Base-by-base conservation (phyloP, 2,329 filamentous ascomycete species). In the Alternaria angustiovoidea region DNA sequence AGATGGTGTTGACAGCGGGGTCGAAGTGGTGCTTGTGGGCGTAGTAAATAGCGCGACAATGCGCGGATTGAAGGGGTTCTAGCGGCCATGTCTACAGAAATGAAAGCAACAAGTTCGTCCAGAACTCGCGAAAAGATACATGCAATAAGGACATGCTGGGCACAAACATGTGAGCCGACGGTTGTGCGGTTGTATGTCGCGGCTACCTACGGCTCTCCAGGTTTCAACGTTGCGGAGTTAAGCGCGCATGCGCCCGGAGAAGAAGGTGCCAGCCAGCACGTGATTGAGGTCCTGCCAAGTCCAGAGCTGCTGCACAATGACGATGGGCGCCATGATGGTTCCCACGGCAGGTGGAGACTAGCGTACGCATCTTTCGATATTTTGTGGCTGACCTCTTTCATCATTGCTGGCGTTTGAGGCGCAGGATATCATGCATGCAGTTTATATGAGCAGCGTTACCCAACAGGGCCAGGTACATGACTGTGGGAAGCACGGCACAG, bases 31-130 rank as follows among this genome's bases (percentile, higher is more conserved):
- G 68, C 55, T 54, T 74, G 73, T 5, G 71, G 70, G 34, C 69
- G 71, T 46, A 74, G 69, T 51, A 76, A 68, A 55, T 66, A 73
- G 5, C 69, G 71, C 57, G 72, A 73, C 36, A 78, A 61, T 22
- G 71, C 54, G 61, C 73, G 76, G 14, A 75, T 70, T 5, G 75
- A 72, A 42, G 73, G 71, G 28, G 69, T 64, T 66, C 64, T 75
- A 9, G 72, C 39, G 18, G 69, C 54, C 76, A 78, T 78, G 51
- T 47, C 55, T 46, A 46, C 14, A 12, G 9, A 28, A 22, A 42
- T 2, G 55, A 52, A 38, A 51, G 30, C 26, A 47, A 30, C 24
- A 24, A 42, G 7, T 57, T 47, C 55, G n/a, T n/a, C 52, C 46
- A 54, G 7, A 34, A 26, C 18, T 22, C n/a, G 6, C n/a, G 12